These are phyloP conservation scores for Lactifluus pinguis DNA, from an alignment of 768 basidiomycete species.

Conservation along the genomic window DNA sequence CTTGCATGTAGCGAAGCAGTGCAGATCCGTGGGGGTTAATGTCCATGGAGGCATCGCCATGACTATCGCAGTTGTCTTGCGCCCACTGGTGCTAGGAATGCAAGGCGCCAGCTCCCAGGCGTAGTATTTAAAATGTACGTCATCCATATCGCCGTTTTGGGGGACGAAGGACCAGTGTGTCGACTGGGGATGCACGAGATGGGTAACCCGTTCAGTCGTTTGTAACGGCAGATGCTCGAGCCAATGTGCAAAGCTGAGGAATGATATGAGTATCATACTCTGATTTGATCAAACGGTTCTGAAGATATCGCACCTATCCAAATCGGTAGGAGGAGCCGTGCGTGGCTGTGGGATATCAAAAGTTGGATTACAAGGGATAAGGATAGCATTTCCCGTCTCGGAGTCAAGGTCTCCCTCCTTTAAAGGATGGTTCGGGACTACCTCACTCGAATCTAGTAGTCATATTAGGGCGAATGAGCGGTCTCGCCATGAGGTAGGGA, in stretches of 20 bases:
- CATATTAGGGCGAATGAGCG: not conserved
- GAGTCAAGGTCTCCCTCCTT: not conserved
- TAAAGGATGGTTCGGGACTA: constrained; percentile 5
- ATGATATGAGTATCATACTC: not conserved
- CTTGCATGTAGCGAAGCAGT: constrained; percentile 13
- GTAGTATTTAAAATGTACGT: constrained; percentile 2
- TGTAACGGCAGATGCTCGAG: constrained; percentile 12
- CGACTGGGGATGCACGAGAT: constrained; percentile 13
- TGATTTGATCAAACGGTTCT: not conserved
- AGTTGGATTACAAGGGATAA: constrained; percentile 11
- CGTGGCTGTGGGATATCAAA: constrained; percentile 14
- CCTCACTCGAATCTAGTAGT: not conserved
- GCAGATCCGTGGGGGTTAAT: constrained; percentile 8
- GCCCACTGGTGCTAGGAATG: not conserved
- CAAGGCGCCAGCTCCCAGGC: constrained; percentile 9
- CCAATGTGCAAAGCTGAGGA: constrained; percentile 11
- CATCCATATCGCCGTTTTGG: constrained; percentile 14
- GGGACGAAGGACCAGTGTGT: constrained; percentile 6
- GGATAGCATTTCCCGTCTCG: constrained; percentile 3
- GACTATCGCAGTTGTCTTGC: constrained; percentile 9
- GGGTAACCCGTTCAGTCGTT: constrained; percentile 12
- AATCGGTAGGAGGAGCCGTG: constrained; percentile 7
- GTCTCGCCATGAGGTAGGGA: not conserved
- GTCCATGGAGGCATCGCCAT: constrained; percentile 19
- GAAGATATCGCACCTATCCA: constrained; percentile 2